Base-by-base conservation (phyloP, 257 asterid genomes). In the Linaria vulgaris region DNA sequence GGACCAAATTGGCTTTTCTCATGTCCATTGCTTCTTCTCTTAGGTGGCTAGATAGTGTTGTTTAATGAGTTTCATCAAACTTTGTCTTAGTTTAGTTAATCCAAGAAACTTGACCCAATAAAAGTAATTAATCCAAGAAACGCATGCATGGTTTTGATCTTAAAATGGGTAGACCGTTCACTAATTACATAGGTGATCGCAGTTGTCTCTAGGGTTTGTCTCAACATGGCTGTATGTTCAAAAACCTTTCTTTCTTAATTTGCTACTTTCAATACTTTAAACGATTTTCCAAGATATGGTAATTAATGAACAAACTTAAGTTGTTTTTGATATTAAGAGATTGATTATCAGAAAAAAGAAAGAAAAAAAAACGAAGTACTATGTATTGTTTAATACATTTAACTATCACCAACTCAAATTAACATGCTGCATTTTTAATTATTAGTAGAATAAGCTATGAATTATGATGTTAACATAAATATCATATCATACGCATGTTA, bases 1-100 rank as follows among this genome's bases (percentile, higher is more conserved):
- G 68, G 84, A 80, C 82, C 79, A 81, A 69, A 31, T 63, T 72
- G 84, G 71, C 82, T 78, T 81, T 79, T 76, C 69, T 73, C 7
- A 43, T 76, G 80, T 73, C 79, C 78, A 56, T 12, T 63, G 83
- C 74, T 76, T 70, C 70, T 43, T 73, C 78, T 77, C 86, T 70
- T 73, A 61, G 48, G 21, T 30, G 31, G 31, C 53, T 25, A 44
- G 53, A 50, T 63, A 14, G 53, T 34, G 19, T 63, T 70, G 63
- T 73, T 50, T 74, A 70, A 74, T 69, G 73, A 74, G 31, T 71
- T 77, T 64, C 69, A 66, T 73, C 25, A 63, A 58, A 44, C 55
- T 70, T 59, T 57, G 31, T 53, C 66, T 38, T 64, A 61, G 58
- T 73, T 69, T 69, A 56, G 62, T 67, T 72, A n/a, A 73, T 77